Base-by-base conservation (phyloP, 495 filamentous ascomycete genomes). In the Hypoxylon subgilvum region DNA sequence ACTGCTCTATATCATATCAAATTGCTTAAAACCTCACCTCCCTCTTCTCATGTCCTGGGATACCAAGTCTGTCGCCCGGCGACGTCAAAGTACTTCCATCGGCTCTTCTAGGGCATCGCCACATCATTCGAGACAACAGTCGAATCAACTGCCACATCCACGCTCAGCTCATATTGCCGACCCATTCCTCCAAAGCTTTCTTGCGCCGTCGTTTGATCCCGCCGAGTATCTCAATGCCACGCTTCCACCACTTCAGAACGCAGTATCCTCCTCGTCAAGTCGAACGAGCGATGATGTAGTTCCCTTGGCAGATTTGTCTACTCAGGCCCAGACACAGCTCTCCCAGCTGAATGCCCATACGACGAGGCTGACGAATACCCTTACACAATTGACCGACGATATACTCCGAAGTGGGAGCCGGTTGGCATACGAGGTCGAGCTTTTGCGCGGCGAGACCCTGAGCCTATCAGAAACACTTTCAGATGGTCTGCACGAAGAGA, bases 401-500 rank as follows among this genome's bases (percentile, higher is more conserved):
- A 97, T 98, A 54, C 78, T 98, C 14, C 84, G 94, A 39, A 87
- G 89, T 59, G 88, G 90, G 17, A 86, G 88, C 54, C 83, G 95
- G 7, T 78, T 98, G 16, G 90, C 92, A 19, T 98, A 98, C 72
- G 91, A 97, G 65, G 93, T 98, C 6, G 94, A 98, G 68, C 82
- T 97, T 6, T 73, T 98, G 6, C 86, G 92, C 5, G 92, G 92
- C 45, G 94, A 97, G 67, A 85, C 91, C 0, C 77, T 90, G 13
- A 81, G 85, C 23, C 72, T 96, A 36, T 86, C 87, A 0, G 92
- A 96, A 57, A 76, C 87, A 4, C 73, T 98, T 53, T 84, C 84
- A 0, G 90, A 93, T 54, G 77, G 78, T 0, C 72, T 96, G 18
- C 77, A 82, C 8, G 79, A 84, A 2, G 88, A 92, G 50, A 84